Percentiles rank a stretch among this genome's conserved stretches.
phyloP scores from a whole-genome alignment of 257 asterid species.

The Gentiana dahurica region DNA sequence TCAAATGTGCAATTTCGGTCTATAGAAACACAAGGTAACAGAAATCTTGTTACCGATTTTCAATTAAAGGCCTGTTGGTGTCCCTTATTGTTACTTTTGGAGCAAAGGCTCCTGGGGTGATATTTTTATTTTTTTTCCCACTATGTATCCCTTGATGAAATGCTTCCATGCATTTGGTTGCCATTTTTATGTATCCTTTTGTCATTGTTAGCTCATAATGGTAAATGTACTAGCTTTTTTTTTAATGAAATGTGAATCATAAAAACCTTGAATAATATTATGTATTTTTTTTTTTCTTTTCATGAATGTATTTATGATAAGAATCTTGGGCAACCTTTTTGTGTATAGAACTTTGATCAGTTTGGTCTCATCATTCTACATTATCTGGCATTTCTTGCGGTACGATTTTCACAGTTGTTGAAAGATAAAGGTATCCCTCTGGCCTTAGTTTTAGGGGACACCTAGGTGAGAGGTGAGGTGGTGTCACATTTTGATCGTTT shows the following conservation, averaged over 20 bases:
- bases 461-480: too few relatives aligned
- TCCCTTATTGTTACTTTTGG: conserved; percentile 21
- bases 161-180: too few relatives aligned
- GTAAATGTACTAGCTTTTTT: conserved; percentile 17
- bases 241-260: not conserved
- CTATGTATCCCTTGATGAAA: conserved; percentile 5
- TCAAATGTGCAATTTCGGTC: conserved; percentile 98
- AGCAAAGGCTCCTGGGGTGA: conserved; percentile 31
- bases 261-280: not conserved
- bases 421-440: too few relatives aligned
- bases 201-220: conserved; percentile 6
- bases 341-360: too few relatives aligned
- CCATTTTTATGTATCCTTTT: not conserved
- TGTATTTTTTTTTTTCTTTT: too few relatives aligned
- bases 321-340: too few relatives aligned
- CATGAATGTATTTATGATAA: too few relatives aligned
- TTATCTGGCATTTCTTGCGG: too few relatives aligned
- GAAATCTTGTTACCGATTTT: conserved; percentile 14
- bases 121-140: conserved; percentile 11
- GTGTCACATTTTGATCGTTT: too few relatives aligned
- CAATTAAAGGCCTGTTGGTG: conserved; percentile 10
- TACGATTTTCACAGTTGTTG: too few relatives aligned
- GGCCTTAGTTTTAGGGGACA: too few relatives aligned
- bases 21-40: conserved; percentile 36
- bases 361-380: too few relatives aligned